Base-by-base conservation (phyloP, 345 rosid species). In the Eucalyptus regnans region DNA sequence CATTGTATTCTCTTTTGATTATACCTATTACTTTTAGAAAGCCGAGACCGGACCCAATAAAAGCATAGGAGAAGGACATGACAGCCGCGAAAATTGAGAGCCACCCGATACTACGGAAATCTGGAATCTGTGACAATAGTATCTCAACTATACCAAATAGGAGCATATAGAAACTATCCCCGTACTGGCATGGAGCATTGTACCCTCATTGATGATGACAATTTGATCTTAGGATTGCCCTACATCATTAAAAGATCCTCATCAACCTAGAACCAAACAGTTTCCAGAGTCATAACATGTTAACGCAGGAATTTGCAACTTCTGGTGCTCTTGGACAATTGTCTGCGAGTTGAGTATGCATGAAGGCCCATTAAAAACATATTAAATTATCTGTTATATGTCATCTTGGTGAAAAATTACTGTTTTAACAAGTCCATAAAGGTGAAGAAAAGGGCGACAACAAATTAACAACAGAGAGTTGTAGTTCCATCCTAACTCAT, bases 191-290 rank as follows among this genome's bases (percentile, higher is more conserved):
- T 44, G 92, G 58, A 62, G 94, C 94, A 31, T 86, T 76, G 51
- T 91, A 93, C 58, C 95, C 95, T 90, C 93, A 92, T 90, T 41
- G 90, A 89, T 91, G 94, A 90, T 92, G 91, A 88, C 95, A 93
- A 33, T 91, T 92, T 31, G 94, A 91, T 90, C 50, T 56, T 29
- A 79, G 50, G 37, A 89, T 87, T 29, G 90, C 89, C 86, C 90
- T 89, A 56, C 89, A 87, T 76, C 49, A 87, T 37, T 76, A 37
- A 37, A 76, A 76, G 83, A 76, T 76, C 46, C 14, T 76, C 12
- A 23, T 76, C 83, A 76, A 9, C 83, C 83, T 37, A 20, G 83
- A 76, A 76, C 23, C 83, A 18, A 76, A 43, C 83, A 37, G 48
- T 76, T 76, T 37, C 46, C 46, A 76, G 27, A 76, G 46, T 76